Percentiles rank a stretch among this genome's conserved stretches.
phyloP scores from a whole-genome alignment of 2,329 filamentous ascomycete genomes.

The Endoconidiophora polonica region DNA sequence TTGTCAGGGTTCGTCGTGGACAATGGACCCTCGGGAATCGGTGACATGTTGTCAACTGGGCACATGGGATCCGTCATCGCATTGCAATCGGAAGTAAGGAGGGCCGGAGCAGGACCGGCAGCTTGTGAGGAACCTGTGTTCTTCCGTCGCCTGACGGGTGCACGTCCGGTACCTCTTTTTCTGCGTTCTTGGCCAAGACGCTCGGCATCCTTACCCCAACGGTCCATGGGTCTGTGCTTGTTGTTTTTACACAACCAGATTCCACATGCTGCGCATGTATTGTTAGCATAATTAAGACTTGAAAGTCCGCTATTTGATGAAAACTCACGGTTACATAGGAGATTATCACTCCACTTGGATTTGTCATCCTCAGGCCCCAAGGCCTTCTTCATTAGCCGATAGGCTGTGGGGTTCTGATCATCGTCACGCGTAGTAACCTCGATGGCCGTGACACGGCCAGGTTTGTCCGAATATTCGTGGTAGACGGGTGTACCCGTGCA shows the following conservation, averaged over 20 bases:
- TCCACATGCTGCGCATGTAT: slow-evolving; percentile 49
- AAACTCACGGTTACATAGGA: slow-evolving; percentile 72
- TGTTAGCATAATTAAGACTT: slow-evolving; percentile 18
- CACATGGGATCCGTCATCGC: slow-evolving; percentile 36
- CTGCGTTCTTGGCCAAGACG: slow-evolving; percentile 34
- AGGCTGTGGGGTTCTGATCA: slow-evolving; percentile 44
- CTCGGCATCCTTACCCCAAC: slow-evolving; percentile 55
- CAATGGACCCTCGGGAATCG: slow-evolving; percentile 6
- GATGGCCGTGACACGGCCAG: slow-evolving; percentile 58
- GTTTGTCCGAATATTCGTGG: slow-evolving; percentile 55
- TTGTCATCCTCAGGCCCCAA: slow-evolving; percentile 46
- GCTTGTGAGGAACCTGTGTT: slow-evolving; percentile 23
- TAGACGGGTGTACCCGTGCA: slow-evolving; percentile 52
- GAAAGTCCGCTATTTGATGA: slow-evolving; percentile 13
- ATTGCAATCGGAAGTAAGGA: slow-evolving; percentile 34
- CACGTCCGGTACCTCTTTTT: slow-evolving; percentile 29
- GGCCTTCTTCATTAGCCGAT: slow-evolving; percentile 65
- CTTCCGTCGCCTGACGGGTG: slow-evolving; percentile 30
- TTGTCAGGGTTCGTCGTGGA: not conserved
- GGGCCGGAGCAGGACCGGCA: slow-evolving; percentile 21
- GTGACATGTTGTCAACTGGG: slow-evolving; percentile 22
- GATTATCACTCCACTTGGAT: slow-evolving; percentile 49
- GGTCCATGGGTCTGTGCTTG: slow-evolving; percentile 62
- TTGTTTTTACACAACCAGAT: slow-evolving; percentile 88
- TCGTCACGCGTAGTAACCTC: slow-evolving; percentile 47